These are phyloP conservation scores for Trametopsis cervina DNA, from an alignment of 768 basidiomycete species.

Conservation along the genomic window DNA sequence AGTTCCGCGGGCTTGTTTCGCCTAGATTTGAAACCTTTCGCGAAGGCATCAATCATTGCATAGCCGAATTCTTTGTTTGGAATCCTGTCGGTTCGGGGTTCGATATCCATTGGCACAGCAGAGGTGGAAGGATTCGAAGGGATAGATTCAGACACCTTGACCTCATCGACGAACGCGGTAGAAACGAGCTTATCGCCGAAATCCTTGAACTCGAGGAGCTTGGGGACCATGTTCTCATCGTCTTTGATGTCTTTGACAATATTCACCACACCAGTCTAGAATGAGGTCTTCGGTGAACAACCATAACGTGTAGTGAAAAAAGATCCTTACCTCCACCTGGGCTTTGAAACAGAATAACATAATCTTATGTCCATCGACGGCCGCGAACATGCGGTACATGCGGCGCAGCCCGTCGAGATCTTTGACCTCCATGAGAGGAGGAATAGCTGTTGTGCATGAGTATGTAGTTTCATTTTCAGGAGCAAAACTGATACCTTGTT, in stretches of 20 bases:
- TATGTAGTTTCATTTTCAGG: background rate
- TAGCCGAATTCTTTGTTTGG: slow-evolving; percentile 55
- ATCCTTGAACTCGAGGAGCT: slow-evolving; percentile 61
- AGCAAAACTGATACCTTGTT: slow-evolving; percentile 28
- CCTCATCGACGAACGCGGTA: slow-evolving; percentile 44
- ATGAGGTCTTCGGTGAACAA: background rate
- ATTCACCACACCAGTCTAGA: slow-evolving; percentile 46
- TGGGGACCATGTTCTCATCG: slow-evolving; percentile 76
- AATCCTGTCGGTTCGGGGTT: slow-evolving; percentile 17
- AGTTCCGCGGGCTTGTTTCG: slow-evolving; percentile 86
- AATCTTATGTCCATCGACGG: slow-evolving; percentile 45
- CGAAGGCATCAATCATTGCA: slow-evolving; percentile 67
- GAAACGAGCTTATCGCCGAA: slow-evolving; percentile 45
- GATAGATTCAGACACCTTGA: slow-evolving; percentile 24
- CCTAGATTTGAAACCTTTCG: slow-evolving; percentile 64
- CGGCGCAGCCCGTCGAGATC: slow-evolving; percentile 32
- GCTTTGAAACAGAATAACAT: slow-evolving; percentile 57
- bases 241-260: slow-evolving; percentile 56
- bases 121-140: slow-evolving; percentile 15
- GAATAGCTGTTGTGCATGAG: background rate
- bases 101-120: slow-evolving; percentile 3
- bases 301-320: background rate
- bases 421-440: background rate
- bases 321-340: slow-evolving; percentile 43
- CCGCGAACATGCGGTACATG: slow-evolving; percentile 58